Base-by-base conservation (phyloP, 257 asterid species). In the Verbena officinalis region DNA sequence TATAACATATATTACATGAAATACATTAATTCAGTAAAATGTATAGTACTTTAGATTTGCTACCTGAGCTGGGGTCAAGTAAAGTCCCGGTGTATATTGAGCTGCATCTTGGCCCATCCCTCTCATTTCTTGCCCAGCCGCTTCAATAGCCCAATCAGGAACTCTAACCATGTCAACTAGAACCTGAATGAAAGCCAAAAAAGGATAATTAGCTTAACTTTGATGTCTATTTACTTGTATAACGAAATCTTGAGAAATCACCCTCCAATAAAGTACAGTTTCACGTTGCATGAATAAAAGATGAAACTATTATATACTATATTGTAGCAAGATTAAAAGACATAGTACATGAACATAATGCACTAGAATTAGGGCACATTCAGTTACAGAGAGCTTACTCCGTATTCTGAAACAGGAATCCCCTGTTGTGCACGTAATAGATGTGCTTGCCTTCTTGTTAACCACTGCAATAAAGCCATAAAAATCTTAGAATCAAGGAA, bases 111-210 rank as follows among this genome's bases (percentile, higher is more conserved):
- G 99, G 45, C 89, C 96, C 88, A 94, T 88, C 27, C 86, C 96
- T 76, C 99, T 86, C 97, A 90, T 79, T 80, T 90, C 96, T 68
- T 84, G 99, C 17, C 96, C 99, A 61, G 96, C 94, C 56, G 98
- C 99, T 83, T 90, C 97, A 56, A 90, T 78, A 55, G 99, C 96
- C 97, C 96, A 94, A 71, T 83, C 96, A 21, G 99, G 99, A 59
- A 88, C 97, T 64, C 97, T 78, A 53, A 94, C 86, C 96, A 94
- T 80, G 83, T 94, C 99, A 27, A 94, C 90, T 73, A 90, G 71
- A 45, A 94, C 90, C 97, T 94, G 75, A 15, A 42, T 1, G 2
- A 12, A 73, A 22, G 59, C 72, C 40, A 57, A 15, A 17, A 55
- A 1, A 34, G 6, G 68, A 34, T 24, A 7, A 34, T 13, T 7